Evolutionary conservation across 1,284 basidiomycete species (phyloP).

Genomic region (Exobasidium cylindrosporum): DNA sequence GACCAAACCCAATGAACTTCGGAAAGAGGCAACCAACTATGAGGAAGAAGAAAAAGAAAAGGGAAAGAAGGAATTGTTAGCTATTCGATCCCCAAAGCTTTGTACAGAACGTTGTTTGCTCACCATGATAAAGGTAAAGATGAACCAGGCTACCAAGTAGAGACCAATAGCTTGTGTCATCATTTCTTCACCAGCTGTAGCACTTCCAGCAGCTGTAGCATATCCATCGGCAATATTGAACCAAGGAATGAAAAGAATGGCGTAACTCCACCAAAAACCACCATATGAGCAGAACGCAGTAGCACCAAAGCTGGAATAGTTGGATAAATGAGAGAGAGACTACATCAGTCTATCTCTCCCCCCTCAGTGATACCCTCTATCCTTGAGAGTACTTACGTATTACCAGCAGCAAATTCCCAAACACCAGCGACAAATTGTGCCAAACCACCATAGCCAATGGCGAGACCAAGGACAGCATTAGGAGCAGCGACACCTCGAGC

Average conservation of each 20-base stretch:
- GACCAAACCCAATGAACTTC: slow-evolving; percentile 52
- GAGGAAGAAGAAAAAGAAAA: too few relatives aligned
- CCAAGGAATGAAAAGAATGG: slow-evolving; percentile 46
- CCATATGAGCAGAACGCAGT: slow-evolving; percentile 60
- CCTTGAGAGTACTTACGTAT: slow-evolving; percentile 53
- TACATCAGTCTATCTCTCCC: background rate
- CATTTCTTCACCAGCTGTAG: background rate
- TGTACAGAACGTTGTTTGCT: too few relatives aligned
- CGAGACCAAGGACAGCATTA: slow-evolving; percentile 43
- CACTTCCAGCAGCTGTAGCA: background rate
- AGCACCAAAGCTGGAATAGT: slow-evolving; percentile 58
- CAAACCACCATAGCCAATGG: slow-evolving; percentile 66
- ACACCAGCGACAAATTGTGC: slow-evolving; percentile 65
- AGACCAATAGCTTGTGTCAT: slow-evolving; percentile 16
- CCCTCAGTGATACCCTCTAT: background rate
- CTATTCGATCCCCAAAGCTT: too few relatives aligned
- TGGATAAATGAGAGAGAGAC: background rate
- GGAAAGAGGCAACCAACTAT: slow-evolving; percentile 37
- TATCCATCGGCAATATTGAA: slow-evolving; percentile 30
- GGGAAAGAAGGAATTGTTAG: too few relatives aligned
- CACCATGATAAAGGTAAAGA: slow-evolving; percentile 40
- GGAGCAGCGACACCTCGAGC: slow-evolving; percentile 43
- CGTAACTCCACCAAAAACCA: slow-evolving; percentile 47
- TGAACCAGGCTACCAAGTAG: slow-evolving; percentile 47
- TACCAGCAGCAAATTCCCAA: slow-evolving; percentile 70